Conservation (phyloP, 192 early-diverging fungal species). For the Gamsiella multidivaricata region DNA sequence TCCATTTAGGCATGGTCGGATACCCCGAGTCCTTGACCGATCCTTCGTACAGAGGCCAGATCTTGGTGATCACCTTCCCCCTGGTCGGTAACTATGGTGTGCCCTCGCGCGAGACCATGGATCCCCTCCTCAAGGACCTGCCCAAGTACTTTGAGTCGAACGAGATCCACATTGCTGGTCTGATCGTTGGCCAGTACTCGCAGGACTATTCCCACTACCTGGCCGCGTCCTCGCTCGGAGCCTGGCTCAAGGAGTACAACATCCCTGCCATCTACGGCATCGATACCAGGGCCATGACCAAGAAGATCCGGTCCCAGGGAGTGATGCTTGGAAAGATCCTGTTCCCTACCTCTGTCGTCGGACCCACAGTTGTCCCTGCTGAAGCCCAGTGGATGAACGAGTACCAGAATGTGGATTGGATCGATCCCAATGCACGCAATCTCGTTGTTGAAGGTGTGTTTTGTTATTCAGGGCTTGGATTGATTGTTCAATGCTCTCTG, state of each 20-base stretch:
- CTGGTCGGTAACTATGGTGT: slow-evolving; percentile 99
- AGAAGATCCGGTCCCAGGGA: slow-evolving; percentile 94
- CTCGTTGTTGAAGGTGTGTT: slow-evolving; percentile 82
- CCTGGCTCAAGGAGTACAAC: slow-evolving; percentile 93
- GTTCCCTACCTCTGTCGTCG: slow-evolving; percentile 75
- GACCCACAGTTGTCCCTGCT: slow-evolving; percentile 55
- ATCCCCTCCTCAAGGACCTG: slow-evolving; percentile 85
- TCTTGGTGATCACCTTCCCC: slow-evolving; percentile 97
- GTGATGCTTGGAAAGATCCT: slow-evolving; percentile 92
- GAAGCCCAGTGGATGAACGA: slow-evolving; percentile 68
- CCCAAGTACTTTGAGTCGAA: slow-evolving; percentile 96
- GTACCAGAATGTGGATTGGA: slow-evolving; percentile 88
- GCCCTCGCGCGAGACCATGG: slow-evolving; percentile 86
- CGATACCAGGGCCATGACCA: slow-evolving; percentile 96
- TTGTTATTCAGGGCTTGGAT: slow-evolving; percentile 1
- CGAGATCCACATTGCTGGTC: slow-evolving; percentile 92
- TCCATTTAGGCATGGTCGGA: slow-evolving; percentile 86
- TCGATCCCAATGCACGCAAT: slow-evolving; percentile 94
- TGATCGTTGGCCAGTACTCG: slow-evolving; percentile 93
- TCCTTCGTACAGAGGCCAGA: slow-evolving; percentile 98
- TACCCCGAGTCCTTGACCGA: slow-evolving; percentile 99
- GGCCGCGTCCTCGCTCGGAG: slow-evolving; percentile 83
- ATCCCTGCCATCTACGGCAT: slow-evolving; percentile 94
- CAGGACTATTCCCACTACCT: slow-evolving; percentile 95
- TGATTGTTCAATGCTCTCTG: too few relatives aligned